Percentiles rank a stretch among this genome's conserved stretches.
These are phyloP conservation scores for Leccinum disarticulatum DNA, from an alignment of 768 basidiomycete species.

Conservation along the genomic window DNA sequence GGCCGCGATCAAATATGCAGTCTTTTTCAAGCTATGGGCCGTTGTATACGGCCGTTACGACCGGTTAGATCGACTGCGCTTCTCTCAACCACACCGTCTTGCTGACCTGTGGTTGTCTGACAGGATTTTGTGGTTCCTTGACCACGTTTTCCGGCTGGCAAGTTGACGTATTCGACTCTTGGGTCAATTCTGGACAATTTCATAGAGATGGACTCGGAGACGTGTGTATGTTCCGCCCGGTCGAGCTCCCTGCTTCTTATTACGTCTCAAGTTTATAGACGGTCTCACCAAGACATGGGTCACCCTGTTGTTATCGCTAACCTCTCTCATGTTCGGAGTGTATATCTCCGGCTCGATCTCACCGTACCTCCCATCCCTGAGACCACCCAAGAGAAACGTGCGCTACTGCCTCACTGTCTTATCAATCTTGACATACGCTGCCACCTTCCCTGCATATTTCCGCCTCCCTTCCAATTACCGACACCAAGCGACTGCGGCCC, in stretches of 20 bases:
- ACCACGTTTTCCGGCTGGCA: slow-evolving; percentile 99
- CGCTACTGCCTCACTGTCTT: slow-evolving; percentile 54
- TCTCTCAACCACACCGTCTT: neutral
- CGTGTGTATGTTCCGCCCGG: slow-evolving; percentile 44
- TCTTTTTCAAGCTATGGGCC: slow-evolving; percentile 69
- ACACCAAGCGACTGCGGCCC: slow-evolving; percentile 78
- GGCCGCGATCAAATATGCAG: slow-evolving; percentile 9
- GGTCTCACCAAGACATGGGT: slow-evolving; percentile 79
- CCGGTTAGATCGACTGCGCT: slow-evolving; percentile 49
- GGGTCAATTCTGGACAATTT: slow-evolving; percentile 64
- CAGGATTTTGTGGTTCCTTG: slow-evolving; percentile 92
- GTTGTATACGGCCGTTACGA: slow-evolving; percentile 83
- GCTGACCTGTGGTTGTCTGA: neutral
- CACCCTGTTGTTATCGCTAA: slow-evolving; percentile 75
- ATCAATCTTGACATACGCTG: slow-evolving; percentile 67
- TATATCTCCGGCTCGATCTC: slow-evolving; percentile 50
- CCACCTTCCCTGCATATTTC: slow-evolving; percentile 78
- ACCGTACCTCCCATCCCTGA: slow-evolving; percentile 42
- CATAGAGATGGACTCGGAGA: slow-evolving; percentile 66
- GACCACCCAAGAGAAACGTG: slow-evolving; percentile 41
- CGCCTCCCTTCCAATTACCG: slow-evolving; percentile 67
- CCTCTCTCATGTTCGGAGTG: slow-evolving; percentile 74
- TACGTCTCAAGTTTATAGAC: slow-evolving; percentile 68
- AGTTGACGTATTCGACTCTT: slow-evolving; percentile 80
- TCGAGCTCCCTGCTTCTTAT: slow-evolving; percentile 2